Evolutionary conservation across 768 basidiomycete species (phyloP).

Genomic region (Suillus spraguei): DNA sequence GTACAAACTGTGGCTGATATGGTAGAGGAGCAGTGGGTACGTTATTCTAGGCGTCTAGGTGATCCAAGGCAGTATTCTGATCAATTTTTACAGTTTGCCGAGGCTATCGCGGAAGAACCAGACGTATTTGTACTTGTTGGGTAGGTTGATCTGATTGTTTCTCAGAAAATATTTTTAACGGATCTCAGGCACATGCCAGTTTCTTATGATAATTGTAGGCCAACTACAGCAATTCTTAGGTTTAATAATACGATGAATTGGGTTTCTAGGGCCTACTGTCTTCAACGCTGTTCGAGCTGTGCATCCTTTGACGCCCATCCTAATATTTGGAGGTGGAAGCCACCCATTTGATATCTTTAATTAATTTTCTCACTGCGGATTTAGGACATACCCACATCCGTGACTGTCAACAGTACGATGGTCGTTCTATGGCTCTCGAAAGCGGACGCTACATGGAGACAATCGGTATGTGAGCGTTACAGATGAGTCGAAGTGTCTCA

Average conservation of each 20-base stretch:
- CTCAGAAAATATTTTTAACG: background rate
- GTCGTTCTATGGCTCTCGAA: constrained; percentile 76
- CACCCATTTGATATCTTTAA: background rate
- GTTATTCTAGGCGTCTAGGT: constrained; percentile 14
- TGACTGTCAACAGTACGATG: constrained; percentile 73
- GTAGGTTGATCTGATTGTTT: constrained; percentile 36
- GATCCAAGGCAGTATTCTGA: background rate
- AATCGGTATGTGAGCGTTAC: constrained; percentile 51
- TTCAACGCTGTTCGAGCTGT: constrained; percentile 72
- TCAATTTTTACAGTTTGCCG: constrained; percentile 54
- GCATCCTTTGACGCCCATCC: constrained; percentile 76
- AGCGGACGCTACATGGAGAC: constrained; percentile 95
- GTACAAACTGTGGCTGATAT: constrained; percentile 74
- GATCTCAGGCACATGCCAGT: constrained; percentile 80
- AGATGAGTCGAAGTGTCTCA: background rate
- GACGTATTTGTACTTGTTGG: constrained; percentile 80
- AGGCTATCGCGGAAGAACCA: constrained; percentile 79
- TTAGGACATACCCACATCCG: constrained; percentile 76
- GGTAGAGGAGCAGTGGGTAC: constrained; percentile 79
- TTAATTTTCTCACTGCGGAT: constrained; percentile 1
- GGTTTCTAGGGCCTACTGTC: constrained; percentile 61
- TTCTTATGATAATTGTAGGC: constrained; percentile 62
- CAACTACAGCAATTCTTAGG: background rate
- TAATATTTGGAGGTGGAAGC: constrained; percentile 72
- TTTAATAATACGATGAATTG: constrained; percentile 5